phyloP scores from a whole-genome alignment of 192 early-diverging fungal genomes.

The Mortierella claussenii region DNA sequence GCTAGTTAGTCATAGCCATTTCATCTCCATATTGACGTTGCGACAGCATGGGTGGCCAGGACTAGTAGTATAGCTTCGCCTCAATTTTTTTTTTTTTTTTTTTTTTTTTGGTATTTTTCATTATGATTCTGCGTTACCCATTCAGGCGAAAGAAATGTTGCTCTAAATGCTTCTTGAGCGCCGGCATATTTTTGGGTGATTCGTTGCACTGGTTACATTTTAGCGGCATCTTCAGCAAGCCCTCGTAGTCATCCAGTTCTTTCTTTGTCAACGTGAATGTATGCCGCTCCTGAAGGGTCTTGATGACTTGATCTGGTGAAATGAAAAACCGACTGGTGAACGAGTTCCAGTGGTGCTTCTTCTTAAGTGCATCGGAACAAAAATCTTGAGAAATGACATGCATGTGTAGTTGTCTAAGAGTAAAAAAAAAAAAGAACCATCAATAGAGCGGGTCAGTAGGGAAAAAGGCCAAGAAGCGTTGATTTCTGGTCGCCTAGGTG shows the following conservation, averaged over 20 bases:
- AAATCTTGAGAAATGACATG: conserved; percentile 75
- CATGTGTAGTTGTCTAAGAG: conserved; percentile 65
- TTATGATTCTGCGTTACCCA: too few relatives aligned
- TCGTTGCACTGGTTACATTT: conserved; percentile 63
- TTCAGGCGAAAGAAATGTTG: conserved; percentile 15
- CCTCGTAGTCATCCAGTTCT: conserved; percentile 42
- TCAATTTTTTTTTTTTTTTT: background rate
- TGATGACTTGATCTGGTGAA: conserved; percentile 51
- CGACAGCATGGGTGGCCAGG: background rate
- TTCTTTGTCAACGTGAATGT: conserved; percentile 53
- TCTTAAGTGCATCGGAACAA: conserved; percentile 57
- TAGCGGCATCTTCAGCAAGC: conserved; percentile 56
- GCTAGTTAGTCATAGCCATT: background rate
- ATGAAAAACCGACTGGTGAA: conserved; percentile 72
- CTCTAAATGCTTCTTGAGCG: conserved; percentile 59
- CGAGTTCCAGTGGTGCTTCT: conserved; percentile 73
- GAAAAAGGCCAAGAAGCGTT: background rate
- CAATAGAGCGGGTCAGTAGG: background rate
- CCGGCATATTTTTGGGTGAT: conserved; percentile 53
- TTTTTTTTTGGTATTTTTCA: too few relatives aligned
- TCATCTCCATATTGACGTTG: background rate
- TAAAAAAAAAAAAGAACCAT: background rate
- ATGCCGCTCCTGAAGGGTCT: conserved; percentile 44
- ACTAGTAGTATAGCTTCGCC: background rate
- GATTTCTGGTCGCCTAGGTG: too few relatives aligned